Base-by-base conservation (phyloP, 139 green algal genomes). In the Coelastrella sp. region DNA sequence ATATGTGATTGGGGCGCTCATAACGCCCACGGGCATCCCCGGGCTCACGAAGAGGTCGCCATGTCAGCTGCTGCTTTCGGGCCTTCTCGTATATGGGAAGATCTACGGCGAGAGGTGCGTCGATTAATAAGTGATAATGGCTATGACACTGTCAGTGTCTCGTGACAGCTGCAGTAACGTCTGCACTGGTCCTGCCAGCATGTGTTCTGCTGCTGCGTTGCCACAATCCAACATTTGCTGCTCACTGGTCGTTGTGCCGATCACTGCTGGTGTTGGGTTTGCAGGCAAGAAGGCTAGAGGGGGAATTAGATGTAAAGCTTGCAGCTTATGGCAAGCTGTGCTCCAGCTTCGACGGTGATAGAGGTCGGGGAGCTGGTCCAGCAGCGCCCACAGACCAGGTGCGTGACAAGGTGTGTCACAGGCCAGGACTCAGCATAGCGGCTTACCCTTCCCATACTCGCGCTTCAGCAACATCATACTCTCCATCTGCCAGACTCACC, bases 271-370 rank as follows among this genome's bases (percentile, higher is more conserved):
- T 24, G 24, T 27, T 27, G 24, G 22, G 22, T 19, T 6, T 70
- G n/a, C 92, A 99, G 94, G 98, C 98, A 0, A 91, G 97, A 7
- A 97, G 96, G 88, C 92, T 99, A 25, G 97, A 99, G 87, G 94
- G 95, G 6, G 97, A 99, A 82, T 78, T 99, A 15, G 98, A 99
- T 78, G 93, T 97, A 0, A 99, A 99, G 93, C 91, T 99, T 5
- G 95, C 95, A n/a, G 94, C 96, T 0, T 98, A 96, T 88, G 94
- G 94, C 20, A 99, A 98, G 91, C 93, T 99, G 15, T 96, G 94
- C 79, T 94, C 94, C 0, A 91, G 92, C 22, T 98, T 96, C 86
- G 96, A 98, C 60, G 74, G 74, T 20, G 74, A 57, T 9, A 9
- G 70, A 17, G 96, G 95, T 70, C 84, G 78, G 82, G 85, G 73